Evolutionary conservation across 768 basidiomycete genomes (phyloP).

Genomic region (Mrakia gelida): DNA sequence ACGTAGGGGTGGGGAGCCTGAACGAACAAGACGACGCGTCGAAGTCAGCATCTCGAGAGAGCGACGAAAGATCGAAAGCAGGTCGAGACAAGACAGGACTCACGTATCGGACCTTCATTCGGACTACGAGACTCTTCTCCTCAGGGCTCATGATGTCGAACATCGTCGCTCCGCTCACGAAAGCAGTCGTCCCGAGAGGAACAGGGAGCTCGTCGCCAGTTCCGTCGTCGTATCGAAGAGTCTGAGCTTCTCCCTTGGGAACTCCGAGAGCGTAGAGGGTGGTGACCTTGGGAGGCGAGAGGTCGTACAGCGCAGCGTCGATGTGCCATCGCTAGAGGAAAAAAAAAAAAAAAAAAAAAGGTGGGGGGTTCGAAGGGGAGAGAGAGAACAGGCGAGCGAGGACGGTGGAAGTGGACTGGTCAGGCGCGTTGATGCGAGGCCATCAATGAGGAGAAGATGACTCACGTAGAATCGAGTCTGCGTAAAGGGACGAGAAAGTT

Average conservation of each 20-base stretch:
- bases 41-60: neutral
- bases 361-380: no score
- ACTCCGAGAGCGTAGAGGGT: constrained; percentile 75
- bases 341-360: neutral
- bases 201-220: constrained; percentile 77
- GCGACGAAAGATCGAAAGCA: no score
- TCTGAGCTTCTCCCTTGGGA: constrained; percentile 62
- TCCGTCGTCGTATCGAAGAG: constrained; percentile 63
- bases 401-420: no score
- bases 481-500: neutral
- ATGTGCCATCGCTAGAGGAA: constrained; percentile 54
- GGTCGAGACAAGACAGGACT: neutral
- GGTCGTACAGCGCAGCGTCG: constrained; percentile 56
- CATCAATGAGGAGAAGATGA: neutral
- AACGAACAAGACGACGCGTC: neutral
- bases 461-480: constrained; percentile 23
- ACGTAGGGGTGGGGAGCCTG: constrained; percentile 24
- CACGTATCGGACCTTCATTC: constrained; percentile 68
- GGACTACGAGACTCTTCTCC: constrained; percentile 73
- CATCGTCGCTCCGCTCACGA: constrained; percentile 67
- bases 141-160: constrained; percentile 69
- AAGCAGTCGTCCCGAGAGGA: constrained; percentile 81
- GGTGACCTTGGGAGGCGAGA: constrained; percentile 64
- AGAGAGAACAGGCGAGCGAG: no score
- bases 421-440: no score